Evolutionary conservation across 75 land plant species (phyloP).

Genomic region (Cryptomeria japonica): DNA sequence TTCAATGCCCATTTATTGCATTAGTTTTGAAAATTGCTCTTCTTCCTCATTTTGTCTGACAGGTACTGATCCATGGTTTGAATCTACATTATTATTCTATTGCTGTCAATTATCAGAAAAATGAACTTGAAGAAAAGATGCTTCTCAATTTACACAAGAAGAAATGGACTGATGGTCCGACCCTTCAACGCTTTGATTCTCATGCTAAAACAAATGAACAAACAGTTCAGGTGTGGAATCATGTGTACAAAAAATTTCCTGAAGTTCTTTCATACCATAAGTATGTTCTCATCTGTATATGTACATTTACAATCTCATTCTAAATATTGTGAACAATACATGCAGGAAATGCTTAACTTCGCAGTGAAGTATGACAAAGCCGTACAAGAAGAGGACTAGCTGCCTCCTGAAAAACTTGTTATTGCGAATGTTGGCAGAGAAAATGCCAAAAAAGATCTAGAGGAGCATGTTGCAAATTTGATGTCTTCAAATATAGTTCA

Average conservation of each 20-base stretch:
- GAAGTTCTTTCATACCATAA: neutral
- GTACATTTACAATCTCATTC: neutral
- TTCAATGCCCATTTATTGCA: too few species aligned
- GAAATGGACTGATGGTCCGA: conserved; percentile 98
- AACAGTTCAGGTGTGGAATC: conserved; percentile 74
- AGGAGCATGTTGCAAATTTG: conserved; percentile 93
- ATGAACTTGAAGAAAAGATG: conserved; percentile 98
- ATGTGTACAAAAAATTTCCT: neutral
- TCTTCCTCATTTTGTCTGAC: conserved; percentile 7
- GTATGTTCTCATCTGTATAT: neutral
- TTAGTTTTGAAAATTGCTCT: neutral
- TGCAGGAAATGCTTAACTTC: conserved; percentile 91
- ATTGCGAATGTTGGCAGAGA: conserved; percentile 98
- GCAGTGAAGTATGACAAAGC: conserved; percentile 96
- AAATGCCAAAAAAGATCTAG: conserved; percentile 96
- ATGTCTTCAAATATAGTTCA: conserved; percentile 98
- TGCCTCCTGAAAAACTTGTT: conserved; percentile 91
- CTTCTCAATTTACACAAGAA: conserved; percentile 93
- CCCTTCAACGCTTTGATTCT: conserved; percentile 73
- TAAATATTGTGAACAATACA: neutral
- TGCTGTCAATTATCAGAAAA: conserved; percentile 95
- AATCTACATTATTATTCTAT: conserved; percentile 97
- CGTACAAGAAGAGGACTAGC: conserved; percentile 94
- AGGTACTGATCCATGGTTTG: conserved; percentile 97
- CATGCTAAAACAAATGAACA: conserved; percentile 95